Base-by-base conservation (phyloP, 495 filamentous ascomycete genomes). In the Podospora anserina region DNA sequence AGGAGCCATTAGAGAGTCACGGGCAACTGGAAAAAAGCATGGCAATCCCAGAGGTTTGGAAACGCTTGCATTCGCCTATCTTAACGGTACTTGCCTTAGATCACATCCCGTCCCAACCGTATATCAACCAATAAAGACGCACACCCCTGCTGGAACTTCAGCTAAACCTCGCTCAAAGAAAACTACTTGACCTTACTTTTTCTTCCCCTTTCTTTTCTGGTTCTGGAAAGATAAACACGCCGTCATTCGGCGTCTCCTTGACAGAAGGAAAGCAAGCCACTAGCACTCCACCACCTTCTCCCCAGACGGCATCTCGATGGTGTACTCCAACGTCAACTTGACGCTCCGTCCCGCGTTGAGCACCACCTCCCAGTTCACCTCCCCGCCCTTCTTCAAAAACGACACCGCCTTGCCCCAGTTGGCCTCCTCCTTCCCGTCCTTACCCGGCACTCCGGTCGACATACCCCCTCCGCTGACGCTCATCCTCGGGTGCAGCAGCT, bases 311-410 rank as follows among this genome's bases (percentile, higher is more conserved):
- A 85, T 78, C 49, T 78, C 79, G 5, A 87, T 82, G 73, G 88
- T 86, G 76, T 91, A 92, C 76, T 90, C 87, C 66, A 92, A 68
- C 56, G 78, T 75, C 66, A 91, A 74, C 74, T 83, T 84, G 9
- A 83, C 85, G 13, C 84, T 84, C 70, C 82, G 78, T 26, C 88
- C 85, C 1, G 85, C 80, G 72, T 87, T 84, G 56, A 92, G 72
- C 54, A 75, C 78, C 7, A 90, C 82, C 65, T 85, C 82, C 87
- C 88, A 92, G 63, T 75, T 69, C 3, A 91, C 73, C 78, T 90
- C 87, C 3, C 89, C 89, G 34, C 80, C 79, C 80, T 88, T 88
- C 77, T 82, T 84, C 58, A 89, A 62, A 23, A 59, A 72, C 0
- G 83, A 84, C 23, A 74, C 71, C 18, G 84, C 85, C 69, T 63